Evolutionary conservation across 2,329 filamentous ascomycete species (phyloP), one percentile per base, ranked within the genome.

Genomic region (Fusarium oxysporum): DNA sequence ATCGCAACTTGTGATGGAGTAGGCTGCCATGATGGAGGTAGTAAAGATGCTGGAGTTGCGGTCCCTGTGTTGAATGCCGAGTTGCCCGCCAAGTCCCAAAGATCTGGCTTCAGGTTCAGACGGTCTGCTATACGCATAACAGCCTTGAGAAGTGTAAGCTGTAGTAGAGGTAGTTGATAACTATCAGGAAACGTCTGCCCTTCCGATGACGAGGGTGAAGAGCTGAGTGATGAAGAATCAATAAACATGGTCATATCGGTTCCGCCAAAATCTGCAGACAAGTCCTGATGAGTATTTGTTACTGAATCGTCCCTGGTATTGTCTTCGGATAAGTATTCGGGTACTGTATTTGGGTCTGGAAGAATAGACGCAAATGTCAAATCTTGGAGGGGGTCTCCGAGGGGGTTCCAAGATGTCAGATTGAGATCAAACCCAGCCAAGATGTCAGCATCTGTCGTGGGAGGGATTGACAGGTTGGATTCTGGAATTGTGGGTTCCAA

Each of bases 1-100:
- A 88, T 79, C 5, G 82, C 71, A 13, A 83, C 74, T 74, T 90
- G 89, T 1, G 84, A 81, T 14, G 80, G 60, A 1, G 87, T 90
- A 17, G 89, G 89, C 37, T 82, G 85, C 80, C 88, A 86, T 41
- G 85, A 82, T 19, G 62, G 50, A 4, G 86, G 87, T 12, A 90
- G 79, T 51, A 83, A 80, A 17, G 81, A 73, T 13, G 79, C 44
- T 74, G 82, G 69, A 48, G 79, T 78, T 28, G 72, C 77, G 19
- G 57, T 65, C 55, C 78, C 77, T 28, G 72, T 64, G 75, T 79
- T 74, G 78, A 89, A 89, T 7, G 86, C 85, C 3, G 87, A 88
- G 32, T 80, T 75, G 28, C 84, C 82, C 21, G 82, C 78, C 8
- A 88, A 76, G 17, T 83, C 82, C 86, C 86, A 89, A 50, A 88